Evolutionary conservation across 2,329 filamentous ascomycete genomes (phyloP), one percentile per base, ranked within the genome.

Genomic region (Fusarium sp.): DNA sequence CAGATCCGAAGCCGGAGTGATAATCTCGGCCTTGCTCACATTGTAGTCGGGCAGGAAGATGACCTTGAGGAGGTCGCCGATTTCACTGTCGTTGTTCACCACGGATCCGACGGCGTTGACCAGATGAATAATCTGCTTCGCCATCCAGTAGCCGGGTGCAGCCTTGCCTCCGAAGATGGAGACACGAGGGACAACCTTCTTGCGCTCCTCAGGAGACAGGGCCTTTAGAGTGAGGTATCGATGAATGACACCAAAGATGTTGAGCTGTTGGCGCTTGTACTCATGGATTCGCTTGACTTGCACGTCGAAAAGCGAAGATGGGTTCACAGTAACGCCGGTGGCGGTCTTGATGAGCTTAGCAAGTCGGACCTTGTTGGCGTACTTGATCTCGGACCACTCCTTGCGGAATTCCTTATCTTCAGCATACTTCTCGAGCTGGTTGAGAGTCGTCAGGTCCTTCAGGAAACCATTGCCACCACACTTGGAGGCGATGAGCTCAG

Each of bases 251-350:
- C 97, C 97, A 80, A 98, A 98, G 78, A 99, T 98, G 87, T 99
- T 99, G 83, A 99, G 92, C 85, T 99, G 97, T 85, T 99, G 96
- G 69, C 95, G 93, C 89, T 99, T 99, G 87, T 99, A 99, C 84
- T 99, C 97, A 84, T 99, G 97, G 77, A 99, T 99, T 80, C 97
- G 93, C 89, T 99, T 99, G 79, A 99, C 97, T 81, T 99, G 97
- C 13, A 99, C 94, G 81, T 99, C 97, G 78, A 99, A 99, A 20
- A 99, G 89, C 0, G 96, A 90, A 11, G 93, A 86, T 0, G 97
- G 96, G 82, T 98, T 97, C 82, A 99, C 95, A 5, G 88, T 91
- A 66, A 98, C 90, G 34, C 92, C 93, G 2, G 92, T 94, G 7
- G 92, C 92, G 34, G 91, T 88, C 86, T 97, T 94, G 86, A 99